Evolutionary conservation across 176 grass and related monocot genomes (phyloP), one percentile per base, ranked within the genome.

Genomic region (Stipa capillata): DNA sequence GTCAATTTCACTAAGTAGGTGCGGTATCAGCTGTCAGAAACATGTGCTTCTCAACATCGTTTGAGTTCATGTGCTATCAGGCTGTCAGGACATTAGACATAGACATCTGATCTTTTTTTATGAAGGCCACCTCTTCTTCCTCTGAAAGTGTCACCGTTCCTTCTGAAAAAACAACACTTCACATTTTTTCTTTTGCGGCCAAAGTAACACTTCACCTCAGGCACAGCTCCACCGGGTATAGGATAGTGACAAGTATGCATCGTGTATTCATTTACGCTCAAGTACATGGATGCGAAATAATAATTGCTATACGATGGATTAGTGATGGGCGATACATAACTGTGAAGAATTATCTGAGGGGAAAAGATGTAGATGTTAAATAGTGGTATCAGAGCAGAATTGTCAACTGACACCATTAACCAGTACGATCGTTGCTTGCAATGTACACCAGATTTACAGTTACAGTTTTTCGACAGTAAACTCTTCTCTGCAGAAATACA

Each of bases 41-140:
- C 87, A 89, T 89, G 87, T 85, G 87, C 62, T 64, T 81, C 33
- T 61, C 87, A 80, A 85, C 56, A 43, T 77, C 76, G 44, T 85
- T 45, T 74, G 54, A 15, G 77, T 39, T 81, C 47, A 41, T 65
- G 44, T 56, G 51, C 60, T 27, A 28, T 69, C 66, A 63, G 16
- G 55, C 63, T 89, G 35, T 77, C 77, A 72, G 50, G 64, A 80
- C 59, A 69, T 11, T n/a, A 8, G 76, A 89, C 87, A 76, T n/a
- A 8, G 76, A 89, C 87, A 76, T 55, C 70, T 53, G n/a, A 81
- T 48, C 77, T 85, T 77, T 79, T 62, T 65, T 43, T 53, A 66
- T 21, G 34, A 23, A 50, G 18, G 58, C 35, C 76, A 17, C 33
- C 31, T 69, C 18, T 33, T 69, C 18, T 33, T 69, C 54, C 25